Evolutionary conservation across 352 stramenopile species (phyloP).

Genomic region (Phytophthora sp.): DNA sequence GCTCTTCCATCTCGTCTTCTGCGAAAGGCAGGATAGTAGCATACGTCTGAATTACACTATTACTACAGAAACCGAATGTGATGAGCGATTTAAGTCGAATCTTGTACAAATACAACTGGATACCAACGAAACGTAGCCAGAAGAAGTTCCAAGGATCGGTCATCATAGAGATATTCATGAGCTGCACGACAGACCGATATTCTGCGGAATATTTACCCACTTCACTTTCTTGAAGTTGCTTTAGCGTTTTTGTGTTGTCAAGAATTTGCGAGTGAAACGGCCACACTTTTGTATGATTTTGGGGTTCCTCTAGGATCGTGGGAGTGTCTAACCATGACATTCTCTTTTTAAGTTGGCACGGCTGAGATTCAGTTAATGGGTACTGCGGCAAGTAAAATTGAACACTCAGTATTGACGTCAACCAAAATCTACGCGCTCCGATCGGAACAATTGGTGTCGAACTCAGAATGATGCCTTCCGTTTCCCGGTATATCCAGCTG

Average conservation of each 20-base stretch:
- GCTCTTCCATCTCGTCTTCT: no score
- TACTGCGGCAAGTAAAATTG: slow-evolving; percentile 21
- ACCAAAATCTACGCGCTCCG: slow-evolving; percentile 13
- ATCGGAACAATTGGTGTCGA: slow-evolving; percentile 19
- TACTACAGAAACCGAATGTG: no score
- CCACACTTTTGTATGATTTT: neutral
- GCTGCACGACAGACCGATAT: slow-evolving; percentile 31
- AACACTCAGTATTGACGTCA: slow-evolving; percentile 16
- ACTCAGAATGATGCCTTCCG: slow-evolving; percentile 9
- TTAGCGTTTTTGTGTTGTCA: no score
- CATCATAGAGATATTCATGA: slow-evolving; percentile 59
- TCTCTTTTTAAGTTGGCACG: no score
- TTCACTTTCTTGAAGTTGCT: neutral
- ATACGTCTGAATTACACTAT: no score
- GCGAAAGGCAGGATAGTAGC: no score
- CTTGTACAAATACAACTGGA: slow-evolving; percentile 45
- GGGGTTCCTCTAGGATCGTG: no score
- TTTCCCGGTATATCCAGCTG: neutral
- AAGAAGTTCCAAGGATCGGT: slow-evolving; percentile 47
- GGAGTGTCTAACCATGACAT: no score
- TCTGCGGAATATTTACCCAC: slow-evolving; percentile 11
- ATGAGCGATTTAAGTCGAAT: no score
- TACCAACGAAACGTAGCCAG: slow-evolving; percentile 30
- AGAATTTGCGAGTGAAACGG: neutral
- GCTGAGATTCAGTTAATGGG: no score